Evolutionary conservation across 495 filamentous ascomycete species (phyloP), one percentile per base, ranked within the genome.

Genomic region (Xylaria castorea): DNA sequence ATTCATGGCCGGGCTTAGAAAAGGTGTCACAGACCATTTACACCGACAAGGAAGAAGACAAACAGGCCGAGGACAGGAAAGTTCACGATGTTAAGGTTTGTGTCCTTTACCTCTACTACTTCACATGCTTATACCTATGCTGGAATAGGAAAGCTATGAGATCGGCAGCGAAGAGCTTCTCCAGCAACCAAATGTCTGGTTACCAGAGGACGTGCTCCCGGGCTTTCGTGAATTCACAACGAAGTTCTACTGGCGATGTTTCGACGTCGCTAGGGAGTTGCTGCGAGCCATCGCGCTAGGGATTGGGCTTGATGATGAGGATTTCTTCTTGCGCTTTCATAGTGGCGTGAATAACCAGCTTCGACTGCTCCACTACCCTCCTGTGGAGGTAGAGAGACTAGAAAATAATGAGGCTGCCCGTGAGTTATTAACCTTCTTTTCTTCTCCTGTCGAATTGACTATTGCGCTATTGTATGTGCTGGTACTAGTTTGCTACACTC

Each of bases 341-440:
- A 86, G 84, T 14, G 89, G 87, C 2, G 80, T 87, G 69, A 86
- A 89, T 69, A 89, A 89, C 66, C 91, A 93, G 75, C 80, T 92
- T 4, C 85, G 91, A 3, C 75, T 93, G 18, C 82, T 92, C 14
- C 89, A 92, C 74, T 93, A 93, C 71, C 89, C 91, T 1, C 82
- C 88, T 8, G 81, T 92, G 20, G 84, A 87, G 48, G 84, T 82
- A 9, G 82, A 80, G 42, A 75, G 86, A 20, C 66, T 83, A 14
- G 84, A 87, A 48, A 82, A 78, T 30, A 81, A 85, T 22, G 77
- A 77, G 14, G 80, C 81, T 40, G 83, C 85, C 40, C 81, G 89
- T 22, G 32, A 53, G 64, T 67, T 67, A 12, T 34, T 67, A 42
- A 34, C 1, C 1, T 25, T 40, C 11, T 25, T 42, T 14, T 63